Conservation (phyloP, 2,329 filamentous ascomycete genomes). For the Fusarium hainanense region DNA sequence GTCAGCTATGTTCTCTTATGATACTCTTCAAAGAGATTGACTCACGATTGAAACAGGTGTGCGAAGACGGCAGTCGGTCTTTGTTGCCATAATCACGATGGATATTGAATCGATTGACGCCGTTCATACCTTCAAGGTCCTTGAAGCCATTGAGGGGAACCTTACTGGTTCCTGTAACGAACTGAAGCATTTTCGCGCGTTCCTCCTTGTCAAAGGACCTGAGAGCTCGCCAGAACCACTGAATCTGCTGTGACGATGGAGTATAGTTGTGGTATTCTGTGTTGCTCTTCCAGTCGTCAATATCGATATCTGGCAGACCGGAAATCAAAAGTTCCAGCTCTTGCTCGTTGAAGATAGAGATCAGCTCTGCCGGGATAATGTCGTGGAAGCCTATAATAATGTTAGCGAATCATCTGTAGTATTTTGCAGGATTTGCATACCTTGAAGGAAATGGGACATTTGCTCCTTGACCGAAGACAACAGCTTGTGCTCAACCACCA, state of each 20-base stretch:
- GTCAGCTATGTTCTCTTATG: conserved; percentile 53
- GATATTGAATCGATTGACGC: conserved; percentile 97
- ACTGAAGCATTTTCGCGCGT: conserved; percentile 94
- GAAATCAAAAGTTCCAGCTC: conserved; percentile 97
- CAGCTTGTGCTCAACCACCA: conserved; percentile 93
- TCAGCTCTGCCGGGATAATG: conserved; percentile 92
- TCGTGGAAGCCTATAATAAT: conserved; percentile 85
- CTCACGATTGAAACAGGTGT: conserved; percentile 99
- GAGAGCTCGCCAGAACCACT: conserved; percentile 99
- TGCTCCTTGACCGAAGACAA: conserved; percentile 93
- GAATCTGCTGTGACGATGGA: conserved; percentile 92
- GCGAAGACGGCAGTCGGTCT: conserved; percentile 92
- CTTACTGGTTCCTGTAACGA: conserved; percentile 98
- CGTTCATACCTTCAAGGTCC: conserved; percentile 99
- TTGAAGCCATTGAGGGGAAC: conserved; percentile 99
- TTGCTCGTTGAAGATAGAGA: conserved; percentile 98
- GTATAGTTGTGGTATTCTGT: conserved; percentile 99
- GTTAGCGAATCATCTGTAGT: conserved; percentile 7
- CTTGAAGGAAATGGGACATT: conserved; percentile 90
- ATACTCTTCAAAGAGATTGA: conserved; percentile 47
- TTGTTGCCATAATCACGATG: conserved; percentile 98
- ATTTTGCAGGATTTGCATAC: conserved; percentile 55
- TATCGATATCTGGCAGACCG: conserved; percentile 94
- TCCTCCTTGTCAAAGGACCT: conserved; percentile 99
- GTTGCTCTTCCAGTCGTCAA: conserved; percentile 99